Evolutionary conservation across 2,329 filamentous ascomycete genomes (phyloP).

Genomic region (Phyllosticta citriasiana): DNA sequence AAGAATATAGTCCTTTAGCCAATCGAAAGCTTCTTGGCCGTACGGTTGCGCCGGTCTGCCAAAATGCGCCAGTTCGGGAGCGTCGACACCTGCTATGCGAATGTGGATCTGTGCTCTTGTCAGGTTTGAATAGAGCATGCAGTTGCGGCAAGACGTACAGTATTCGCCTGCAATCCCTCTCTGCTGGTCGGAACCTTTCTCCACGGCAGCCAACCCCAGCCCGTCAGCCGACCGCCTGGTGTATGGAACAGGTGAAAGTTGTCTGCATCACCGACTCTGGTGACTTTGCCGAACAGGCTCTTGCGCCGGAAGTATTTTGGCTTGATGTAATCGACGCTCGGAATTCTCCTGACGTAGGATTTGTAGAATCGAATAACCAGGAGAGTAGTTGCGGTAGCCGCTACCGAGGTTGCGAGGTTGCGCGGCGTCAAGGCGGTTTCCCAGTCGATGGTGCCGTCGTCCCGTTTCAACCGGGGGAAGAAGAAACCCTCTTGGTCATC

Average conservation of each 20-base stretch:
- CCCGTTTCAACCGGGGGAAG: constrained; percentile 33
- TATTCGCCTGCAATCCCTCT: constrained; percentile 63
- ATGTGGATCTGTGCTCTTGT: constrained; percentile 60
- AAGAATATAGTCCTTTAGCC: constrained; percentile 64
- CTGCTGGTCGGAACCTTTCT: constrained; percentile 60
- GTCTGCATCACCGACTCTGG: constrained; percentile 91
- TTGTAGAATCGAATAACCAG: constrained; percentile 52
- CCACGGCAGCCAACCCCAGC: constrained; percentile 82
- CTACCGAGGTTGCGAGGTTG: constrained; percentile 44
- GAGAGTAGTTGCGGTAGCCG: constrained; percentile 48
- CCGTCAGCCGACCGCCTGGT: constrained; percentile 73
- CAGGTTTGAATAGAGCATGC: background rate
- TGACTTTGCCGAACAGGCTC: constrained; percentile 75
- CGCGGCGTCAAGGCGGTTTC: constrained; percentile 44
- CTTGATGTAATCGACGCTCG: constrained; percentile 63
- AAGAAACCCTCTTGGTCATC: constrained; percentile 20
- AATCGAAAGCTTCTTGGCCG: constrained; percentile 68
- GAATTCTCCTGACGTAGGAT: constrained; percentile 71
- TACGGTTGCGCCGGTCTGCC: constrained; percentile 79
- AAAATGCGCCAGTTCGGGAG: constrained; percentile 88
- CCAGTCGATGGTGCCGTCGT: constrained; percentile 35
- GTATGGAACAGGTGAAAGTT: constrained; percentile 93
- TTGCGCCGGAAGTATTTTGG: constrained; percentile 64
- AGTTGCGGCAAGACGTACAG: constrained; percentile 44
- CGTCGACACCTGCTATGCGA: constrained; percentile 84